phyloP scores from a whole-genome alignment of 495 filamentous ascomycete species.

The Aspergillus bertholletiae region DNA sequence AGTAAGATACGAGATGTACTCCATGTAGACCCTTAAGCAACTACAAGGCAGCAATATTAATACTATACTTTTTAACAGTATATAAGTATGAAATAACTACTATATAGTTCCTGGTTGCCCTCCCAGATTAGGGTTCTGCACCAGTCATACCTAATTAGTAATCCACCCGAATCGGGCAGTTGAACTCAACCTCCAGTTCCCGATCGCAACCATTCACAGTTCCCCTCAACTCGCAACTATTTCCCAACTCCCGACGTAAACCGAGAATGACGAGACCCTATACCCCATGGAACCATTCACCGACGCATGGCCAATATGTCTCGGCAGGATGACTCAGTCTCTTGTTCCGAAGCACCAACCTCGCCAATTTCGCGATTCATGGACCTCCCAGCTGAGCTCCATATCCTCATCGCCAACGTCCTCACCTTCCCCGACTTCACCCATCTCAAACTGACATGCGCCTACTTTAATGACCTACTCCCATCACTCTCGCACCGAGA shows the following conservation, averaged over 20 bases:
- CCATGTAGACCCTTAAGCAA: too few species aligned
- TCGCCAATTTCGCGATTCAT: not conserved
- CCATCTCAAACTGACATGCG: slow-evolving; percentile 48
- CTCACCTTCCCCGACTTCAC: slow-evolving; percentile 54
- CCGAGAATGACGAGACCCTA: not conserved
- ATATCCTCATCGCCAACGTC: slow-evolving; percentile 50
- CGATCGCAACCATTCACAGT: not conserved
- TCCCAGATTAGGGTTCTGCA: not conserved
- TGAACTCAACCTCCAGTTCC: not conserved
- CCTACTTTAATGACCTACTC: slow-evolving; percentile 23
- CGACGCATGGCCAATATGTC: not conserved
- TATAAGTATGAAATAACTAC: too few species aligned
- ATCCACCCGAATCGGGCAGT: not conserved
- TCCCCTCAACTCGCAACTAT: too few species aligned
- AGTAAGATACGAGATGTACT: too few species aligned
- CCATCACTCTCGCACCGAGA: slow-evolving; percentile 22
- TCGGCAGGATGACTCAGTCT: not conserved
- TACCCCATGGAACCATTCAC: not conserved
- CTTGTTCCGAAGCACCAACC: not conserved
- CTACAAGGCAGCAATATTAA: too few species aligned
- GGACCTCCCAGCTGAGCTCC: slow-evolving; percentile 55
- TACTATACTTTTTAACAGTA: too few species aligned
- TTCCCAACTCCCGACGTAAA: too few species aligned
- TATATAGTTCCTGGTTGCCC: too few species aligned
- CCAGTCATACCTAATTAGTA: not conserved